Percentiles rank a stretch among this genome's conserved stretches.
These are phyloP conservation scores for Striga hermonthica DNA, from an alignment of 305 asterid species.

Conservation along the genomic window DNA sequence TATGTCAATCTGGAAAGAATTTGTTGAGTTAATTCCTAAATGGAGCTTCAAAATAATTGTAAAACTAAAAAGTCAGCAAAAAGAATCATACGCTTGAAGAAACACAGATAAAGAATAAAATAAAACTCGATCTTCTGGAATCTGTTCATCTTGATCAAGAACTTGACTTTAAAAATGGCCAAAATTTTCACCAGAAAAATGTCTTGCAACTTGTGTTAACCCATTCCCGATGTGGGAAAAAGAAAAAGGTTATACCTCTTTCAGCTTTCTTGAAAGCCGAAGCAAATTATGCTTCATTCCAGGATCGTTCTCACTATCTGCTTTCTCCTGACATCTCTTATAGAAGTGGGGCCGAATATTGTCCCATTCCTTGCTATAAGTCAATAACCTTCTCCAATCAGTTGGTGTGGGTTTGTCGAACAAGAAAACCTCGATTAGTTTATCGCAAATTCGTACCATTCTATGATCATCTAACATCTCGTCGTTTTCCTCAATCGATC, in stretches of 20 bases:
- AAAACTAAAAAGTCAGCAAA: neutral
- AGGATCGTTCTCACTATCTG: slow-evolving; percentile 68
- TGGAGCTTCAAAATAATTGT: slow-evolving; percentile 7
- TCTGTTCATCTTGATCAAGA: slow-evolving; percentile 9
- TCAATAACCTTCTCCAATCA: slow-evolving; percentile 86
- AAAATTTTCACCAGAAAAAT: neutral
- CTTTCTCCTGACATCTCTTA: slow-evolving; percentile 64
- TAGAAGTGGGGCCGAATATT: slow-evolving; percentile 76
- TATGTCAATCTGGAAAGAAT: slow-evolving; percentile 58
- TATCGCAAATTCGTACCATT: slow-evolving; percentile 74
- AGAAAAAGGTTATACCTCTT: slow-evolving; percentile 50
- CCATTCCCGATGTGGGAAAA: slow-evolving; percentile 1
- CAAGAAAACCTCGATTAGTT: slow-evolving; percentile 79
- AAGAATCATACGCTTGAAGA: neutral
- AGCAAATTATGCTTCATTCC: slow-evolving; percentile 75
- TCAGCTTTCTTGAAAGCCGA: slow-evolving; percentile 81
- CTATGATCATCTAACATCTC: slow-evolving; percentile 51
- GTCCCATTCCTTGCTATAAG: slow-evolving; percentile 84
- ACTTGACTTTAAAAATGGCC: neutral
- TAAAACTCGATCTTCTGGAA: slow-evolving; percentile 10
- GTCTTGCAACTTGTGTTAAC: slow-evolving; percentile 15
- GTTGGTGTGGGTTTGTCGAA: slow-evolving; percentile 82
- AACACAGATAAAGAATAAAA: neutral
- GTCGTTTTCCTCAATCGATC: slow-evolving; percentile 14
- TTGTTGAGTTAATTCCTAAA: slow-evolving; percentile 29